Percentiles rank a stretch among this genome's conserved stretches.
Evolutionary conservation across 176 grass and related monocot genomes (phyloP).

Genomic region (Hyparrhenia diplandra): DNA sequence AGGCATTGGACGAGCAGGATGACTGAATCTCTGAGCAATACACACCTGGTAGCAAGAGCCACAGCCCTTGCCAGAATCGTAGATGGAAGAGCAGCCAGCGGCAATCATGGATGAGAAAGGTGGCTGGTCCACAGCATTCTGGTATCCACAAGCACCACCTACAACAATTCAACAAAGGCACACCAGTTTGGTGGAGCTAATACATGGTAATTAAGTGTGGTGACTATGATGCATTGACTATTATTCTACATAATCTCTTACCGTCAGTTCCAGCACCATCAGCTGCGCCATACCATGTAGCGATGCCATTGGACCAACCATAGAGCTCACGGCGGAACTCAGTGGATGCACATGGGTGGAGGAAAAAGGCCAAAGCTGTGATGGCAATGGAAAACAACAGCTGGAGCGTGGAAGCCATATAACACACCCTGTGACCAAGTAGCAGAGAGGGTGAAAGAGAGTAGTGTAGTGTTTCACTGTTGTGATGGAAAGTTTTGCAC

Average conservation of each 20-base stretch:
- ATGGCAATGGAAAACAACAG: conserved; percentile 11
- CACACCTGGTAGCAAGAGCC: conserved; percentile 67
- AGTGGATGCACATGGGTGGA: conserved; percentile 20
- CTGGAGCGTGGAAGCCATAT: conserved; percentile 37
- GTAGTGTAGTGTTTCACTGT: background rate
- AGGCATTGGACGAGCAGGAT: background rate
- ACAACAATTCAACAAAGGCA: background rate
- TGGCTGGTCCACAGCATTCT: conserved; percentile 48
- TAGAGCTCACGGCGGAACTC: conserved; percentile 40
- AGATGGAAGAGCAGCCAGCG: conserved; percentile 69
- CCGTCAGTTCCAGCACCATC: conserved; percentile 65
- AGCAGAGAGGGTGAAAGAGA: background rate
- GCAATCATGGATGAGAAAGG: conserved; percentile 81
- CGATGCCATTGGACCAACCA: conserved; percentile 46
- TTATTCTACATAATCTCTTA: background rate
- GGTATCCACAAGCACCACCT: conserved; percentile 85
- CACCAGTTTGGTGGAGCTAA: background rate
- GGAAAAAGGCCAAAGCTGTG: conserved; percentile 3
- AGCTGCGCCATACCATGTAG: conserved; percentile 67
- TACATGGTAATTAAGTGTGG: background rate
- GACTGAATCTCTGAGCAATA: background rate
- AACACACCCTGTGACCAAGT: background rate
- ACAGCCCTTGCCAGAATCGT: conserved; percentile 67
- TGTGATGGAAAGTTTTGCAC: background rate
- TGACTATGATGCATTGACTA: background rate